Percentiles rank a stretch among this genome's conserved stretches.
phyloP scores from a whole-genome alignment of 2,329 filamentous ascomycete species.

The Emmonsia crescens region DNA sequence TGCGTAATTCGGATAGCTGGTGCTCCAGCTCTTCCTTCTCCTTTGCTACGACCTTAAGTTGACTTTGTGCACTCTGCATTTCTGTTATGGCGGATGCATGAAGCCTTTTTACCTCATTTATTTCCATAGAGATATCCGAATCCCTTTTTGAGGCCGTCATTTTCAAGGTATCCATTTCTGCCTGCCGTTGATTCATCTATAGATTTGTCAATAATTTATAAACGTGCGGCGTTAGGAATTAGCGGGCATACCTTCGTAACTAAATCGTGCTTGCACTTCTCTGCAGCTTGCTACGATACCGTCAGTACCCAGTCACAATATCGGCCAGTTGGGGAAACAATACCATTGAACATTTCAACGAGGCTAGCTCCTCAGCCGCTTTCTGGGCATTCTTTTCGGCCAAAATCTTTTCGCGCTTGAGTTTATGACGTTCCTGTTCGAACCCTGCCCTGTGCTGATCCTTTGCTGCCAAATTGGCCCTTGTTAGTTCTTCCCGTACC shows the following conservation, averaged over 20 bases:
- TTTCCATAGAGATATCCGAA: slow-evolving; percentile 13
- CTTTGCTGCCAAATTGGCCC: slow-evolving; percentile 21
- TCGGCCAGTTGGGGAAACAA: background rate
- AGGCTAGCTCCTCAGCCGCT: slow-evolving; percentile 16
- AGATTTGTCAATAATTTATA: background rate
- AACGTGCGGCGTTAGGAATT: background rate
- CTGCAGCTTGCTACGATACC: background rate
- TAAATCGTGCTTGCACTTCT: background rate
- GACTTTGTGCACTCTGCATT: background rate
- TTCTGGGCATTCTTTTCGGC: slow-evolving; percentile 14
- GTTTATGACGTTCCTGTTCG: slow-evolving; percentile 20
- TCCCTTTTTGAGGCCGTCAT: slow-evolving; percentile 12
- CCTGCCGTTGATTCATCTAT: slow-evolving; percentile 6
- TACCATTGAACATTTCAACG: slow-evolving; percentile 20
- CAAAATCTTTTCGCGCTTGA: slow-evolving; percentile 19
- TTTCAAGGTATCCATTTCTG: slow-evolving; percentile 17
- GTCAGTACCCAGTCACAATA: slow-evolving; percentile 1
- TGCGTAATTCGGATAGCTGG: slow-evolving; percentile 8
- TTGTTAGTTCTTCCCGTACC: slow-evolving; percentile 22
- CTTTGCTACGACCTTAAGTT: slow-evolving; percentile 10
- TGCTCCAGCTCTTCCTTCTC: slow-evolving; percentile 12
- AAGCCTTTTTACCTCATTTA: slow-evolving; percentile 16
- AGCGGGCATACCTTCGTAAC: slow-evolving; percentile 6
- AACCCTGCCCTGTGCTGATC: slow-evolving; percentile 20
- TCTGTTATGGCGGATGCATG: slow-evolving; percentile 2